A percentile compares a stretch with the other conserved stretches of the same genome.
These are phyloP conservation scores for Rhizopus sp. DNA, from an alignment of 371 early-diverging fungal genomes.

Conservation along the genomic window DNA sequence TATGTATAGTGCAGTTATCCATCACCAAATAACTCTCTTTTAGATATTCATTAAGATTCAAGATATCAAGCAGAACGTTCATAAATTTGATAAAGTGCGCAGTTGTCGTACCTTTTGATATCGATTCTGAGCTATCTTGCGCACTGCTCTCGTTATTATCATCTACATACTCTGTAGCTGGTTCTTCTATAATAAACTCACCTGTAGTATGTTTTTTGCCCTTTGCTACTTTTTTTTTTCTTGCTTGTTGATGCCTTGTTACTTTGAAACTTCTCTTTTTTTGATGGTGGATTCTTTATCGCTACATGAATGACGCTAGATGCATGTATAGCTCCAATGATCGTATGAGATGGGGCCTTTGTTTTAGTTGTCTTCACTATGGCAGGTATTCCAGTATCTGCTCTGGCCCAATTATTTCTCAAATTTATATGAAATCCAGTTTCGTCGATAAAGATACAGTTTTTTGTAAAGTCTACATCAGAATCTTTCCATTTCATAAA, in stretches of 20 bases:
- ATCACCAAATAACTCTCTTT: too few species aligned
- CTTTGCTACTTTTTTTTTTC: neutral
- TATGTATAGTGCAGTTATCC: too few species aligned
- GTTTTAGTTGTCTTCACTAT: conserved; percentile 11
- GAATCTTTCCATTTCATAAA: conserved; percentile 17
- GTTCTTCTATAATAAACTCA: conserved; percentile 16
- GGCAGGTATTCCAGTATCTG: conserved; percentile 4
- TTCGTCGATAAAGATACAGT: conserved; percentile 23
- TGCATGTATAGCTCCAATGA: conserved; percentile 16
- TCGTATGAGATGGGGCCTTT: conserved; percentile 13
- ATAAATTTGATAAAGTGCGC: conserved; percentile 14
- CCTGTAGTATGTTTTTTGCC: conserved; percentile 6
- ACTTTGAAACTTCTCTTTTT: conserved; percentile 3
- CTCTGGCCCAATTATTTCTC: conserved; percentile 12
- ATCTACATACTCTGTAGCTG: conserved; percentile 22
- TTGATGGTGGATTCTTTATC: conserved; percentile 11
- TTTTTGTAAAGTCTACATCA: conserved; percentile 16
- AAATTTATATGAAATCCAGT: conserved; percentile 21
- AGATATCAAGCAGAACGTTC: conserved; percentile 9
- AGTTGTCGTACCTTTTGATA: conserved; percentile 9
- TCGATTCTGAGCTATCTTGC: conserved; percentile 4
- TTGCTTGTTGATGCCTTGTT: conserved; percentile 8
- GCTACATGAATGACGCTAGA: conserved; percentile 13
- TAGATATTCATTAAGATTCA: conserved; percentile 5
- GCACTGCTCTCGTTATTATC: conserved; percentile 15